Evolutionary conservation across 2,329 filamentous ascomycete genomes (phyloP).

Genomic region (Aspergillus eucalypticola): DNA sequence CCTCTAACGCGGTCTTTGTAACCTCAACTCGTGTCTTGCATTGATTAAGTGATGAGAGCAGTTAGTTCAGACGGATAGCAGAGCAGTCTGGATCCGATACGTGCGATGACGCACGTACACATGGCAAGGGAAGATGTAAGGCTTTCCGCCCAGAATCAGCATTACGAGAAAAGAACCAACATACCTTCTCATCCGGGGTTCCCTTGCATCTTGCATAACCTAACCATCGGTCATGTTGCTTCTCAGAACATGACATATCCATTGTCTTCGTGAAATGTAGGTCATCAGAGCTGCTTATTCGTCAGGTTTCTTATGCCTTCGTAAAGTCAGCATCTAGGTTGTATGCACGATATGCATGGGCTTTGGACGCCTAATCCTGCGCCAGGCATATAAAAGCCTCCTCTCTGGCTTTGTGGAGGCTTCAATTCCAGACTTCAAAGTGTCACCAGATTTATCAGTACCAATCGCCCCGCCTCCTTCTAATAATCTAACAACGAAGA

Average conservation of each 20-base stretch:
- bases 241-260: not conserved
- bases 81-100: not conserved
- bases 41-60: not conserved
- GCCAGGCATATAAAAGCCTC: not conserved
- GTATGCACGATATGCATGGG: not conserved
- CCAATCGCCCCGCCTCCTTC: not conserved
- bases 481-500: not conserved
- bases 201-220: slow-evolving; percentile 4
- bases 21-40: not conserved
- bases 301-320: not conserved
- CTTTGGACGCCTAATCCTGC: not conserved
- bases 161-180: not conserved
- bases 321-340: not conserved
- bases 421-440: not conserved
- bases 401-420: not conserved
- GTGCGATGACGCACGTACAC: not conserved
- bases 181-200: not conserved
- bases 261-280: not conserved
- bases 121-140: not conserved
- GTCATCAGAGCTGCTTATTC: not conserved
- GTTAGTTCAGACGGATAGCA: not conserved
- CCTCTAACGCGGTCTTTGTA: not conserved
- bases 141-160: not conserved
- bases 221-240: not conserved
- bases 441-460: not conserved